Percentiles rank a stretch among this genome's conserved stretches.
phyloP scores from a whole-genome alignment of 345 rosid species.

The Noccaea caerulescens region DNA sequence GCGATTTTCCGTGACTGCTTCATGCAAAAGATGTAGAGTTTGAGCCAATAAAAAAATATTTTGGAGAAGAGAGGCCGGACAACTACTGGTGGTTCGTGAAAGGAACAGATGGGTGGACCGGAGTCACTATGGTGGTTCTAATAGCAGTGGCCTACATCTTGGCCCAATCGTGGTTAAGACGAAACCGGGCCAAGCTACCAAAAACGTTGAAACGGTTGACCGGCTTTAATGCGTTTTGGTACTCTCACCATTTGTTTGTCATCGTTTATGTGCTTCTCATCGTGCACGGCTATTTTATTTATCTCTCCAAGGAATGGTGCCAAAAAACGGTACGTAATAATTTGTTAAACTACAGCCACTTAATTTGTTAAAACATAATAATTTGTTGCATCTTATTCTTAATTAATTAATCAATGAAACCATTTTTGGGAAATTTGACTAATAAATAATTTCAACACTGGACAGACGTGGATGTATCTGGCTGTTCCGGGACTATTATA shows the following conservation, averaged over 20 bases:
- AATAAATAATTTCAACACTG: neutral
- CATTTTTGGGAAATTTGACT: no score
- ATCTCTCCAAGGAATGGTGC: slow-evolving; percentile 75
- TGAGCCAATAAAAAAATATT: slow-evolving; percentile 64
- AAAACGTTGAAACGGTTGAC: slow-evolving; percentile 60
- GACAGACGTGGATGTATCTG: slow-evolving; percentile 92
- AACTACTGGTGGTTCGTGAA: slow-evolving; percentile 82
- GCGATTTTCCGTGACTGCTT: slow-evolving; percentile 79
- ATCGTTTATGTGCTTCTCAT: slow-evolving; percentile 71
- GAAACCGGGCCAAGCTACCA: slow-evolving; percentile 63
- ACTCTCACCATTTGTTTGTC: slow-evolving; percentile 79
- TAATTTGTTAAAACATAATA: neutral
- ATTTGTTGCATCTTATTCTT: no score
- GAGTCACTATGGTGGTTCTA: slow-evolving; percentile 69
- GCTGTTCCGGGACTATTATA: slow-evolving; percentile 66
- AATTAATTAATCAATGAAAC: no score
- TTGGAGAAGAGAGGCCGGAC: slow-evolving; percentile 59
- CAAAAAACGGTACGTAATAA: slow-evolving; percentile 58
- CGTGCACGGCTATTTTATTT: slow-evolving; percentile 65
- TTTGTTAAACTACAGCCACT: slow-evolving; percentile 62
- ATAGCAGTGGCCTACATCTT: slow-evolving; percentile 64
- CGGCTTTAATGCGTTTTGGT: slow-evolving; percentile 89
- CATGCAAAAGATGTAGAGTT: slow-evolving; percentile 65
- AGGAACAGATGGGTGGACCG: slow-evolving; percentile 79
- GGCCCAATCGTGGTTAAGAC: slow-evolving; percentile 83